phyloP scores from a whole-genome alignment of 2,329 filamentous ascomycete species.

The Xylaria sp. region DNA sequence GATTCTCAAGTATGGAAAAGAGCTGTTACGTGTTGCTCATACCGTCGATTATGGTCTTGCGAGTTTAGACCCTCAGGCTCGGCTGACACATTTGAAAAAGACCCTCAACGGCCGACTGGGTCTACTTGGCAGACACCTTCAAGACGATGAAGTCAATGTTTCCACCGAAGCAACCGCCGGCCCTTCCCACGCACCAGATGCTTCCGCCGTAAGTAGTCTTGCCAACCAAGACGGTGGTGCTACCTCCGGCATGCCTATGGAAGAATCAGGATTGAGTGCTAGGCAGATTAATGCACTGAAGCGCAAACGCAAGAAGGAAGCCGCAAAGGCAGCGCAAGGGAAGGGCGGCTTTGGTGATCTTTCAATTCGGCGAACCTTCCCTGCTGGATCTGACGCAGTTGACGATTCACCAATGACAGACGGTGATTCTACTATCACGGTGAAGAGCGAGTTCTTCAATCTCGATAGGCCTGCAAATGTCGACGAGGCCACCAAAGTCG shows the following conservation, averaged over 20 bases:
- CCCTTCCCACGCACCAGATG: conserved; percentile 43
- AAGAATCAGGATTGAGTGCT: conserved; percentile 75
- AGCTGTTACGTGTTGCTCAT: conserved; percentile 70
- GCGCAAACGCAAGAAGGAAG: conserved; percentile 84
- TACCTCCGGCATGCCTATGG: conserved; percentile 41
- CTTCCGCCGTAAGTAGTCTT: conserved; percentile 30
- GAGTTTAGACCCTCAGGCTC: conserved; percentile 71
- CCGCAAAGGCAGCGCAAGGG: conserved; percentile 76
- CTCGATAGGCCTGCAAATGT: conserved; percentile 71
- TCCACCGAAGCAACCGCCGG: conserved; percentile 53
- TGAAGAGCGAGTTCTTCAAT: conserved; percentile 80
- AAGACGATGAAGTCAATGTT: conserved; percentile 71
- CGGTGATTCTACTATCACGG: conserved; percentile 53
- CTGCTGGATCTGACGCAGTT: conserved; percentile 55
- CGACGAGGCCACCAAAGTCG: conserved; percentile 87
- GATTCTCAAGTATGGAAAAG: conserved; percentile 77
- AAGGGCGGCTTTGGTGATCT: conserved; percentile 89
- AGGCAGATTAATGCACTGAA: conserved; percentile 93
- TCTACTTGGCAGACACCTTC: conserved; percentile 74
- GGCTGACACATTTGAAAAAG: conserved; percentile 84
- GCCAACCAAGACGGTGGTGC: conserved; percentile 35
- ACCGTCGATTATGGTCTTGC: conserved; percentile 82
- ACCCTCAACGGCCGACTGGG: conserved; percentile 77
- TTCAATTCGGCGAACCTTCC: conserved; percentile 59
- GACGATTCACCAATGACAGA: conserved; percentile 54